phyloP scores from a whole-genome alignment of 2,329 filamentous ascomycete species.

The Tolypocladium pustulatum region DNA sequence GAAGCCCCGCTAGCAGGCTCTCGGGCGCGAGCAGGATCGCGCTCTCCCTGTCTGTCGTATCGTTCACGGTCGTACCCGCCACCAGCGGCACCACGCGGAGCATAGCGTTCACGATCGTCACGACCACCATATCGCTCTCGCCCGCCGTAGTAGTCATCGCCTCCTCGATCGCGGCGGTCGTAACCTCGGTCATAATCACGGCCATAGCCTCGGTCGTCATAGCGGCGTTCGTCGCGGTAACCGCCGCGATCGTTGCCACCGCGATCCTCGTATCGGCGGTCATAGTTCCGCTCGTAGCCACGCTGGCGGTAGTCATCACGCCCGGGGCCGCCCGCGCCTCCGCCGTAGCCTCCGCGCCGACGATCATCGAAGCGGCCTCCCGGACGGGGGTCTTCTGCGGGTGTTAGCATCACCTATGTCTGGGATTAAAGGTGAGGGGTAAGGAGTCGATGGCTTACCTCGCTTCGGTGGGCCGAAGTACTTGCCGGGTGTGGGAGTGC shows the following conservation, averaged over 20 bases:
- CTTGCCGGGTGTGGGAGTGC: constrained; percentile 94
- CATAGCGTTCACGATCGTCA: constrained; percentile 34
- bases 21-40: constrained; percentile 27
- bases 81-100: constrained; percentile 21
- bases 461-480: constrained; percentile 98
- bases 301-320: constrained; percentile 51
- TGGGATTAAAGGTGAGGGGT: not conserved
- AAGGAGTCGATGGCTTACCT: constrained; percentile 48
- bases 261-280: constrained; percentile 32
- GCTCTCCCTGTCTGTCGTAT: constrained; percentile 35
- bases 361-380: constrained; percentile 46
- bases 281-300: constrained; percentile 30
- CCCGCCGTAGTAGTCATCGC: constrained; percentile 26
- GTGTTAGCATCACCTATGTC: not conserved
- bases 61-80: constrained; percentile 38
- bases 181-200: constrained; percentile 49
- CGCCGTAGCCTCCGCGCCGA: constrained; percentile 50
- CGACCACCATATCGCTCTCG: constrained; percentile 30
- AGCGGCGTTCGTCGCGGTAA: constrained; percentile 34
- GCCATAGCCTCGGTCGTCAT: constrained; percentile 36
- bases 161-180: constrained; percentile 37
- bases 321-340: constrained; percentile 32
- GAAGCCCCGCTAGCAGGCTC: constrained; percentile 25
- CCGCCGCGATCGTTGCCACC: constrained; percentile 36
- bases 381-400: constrained; percentile 21